Evolutionary conservation across 495 filamentous ascomycete species (phyloP).

Genomic region (Tuber borchii): DNA sequence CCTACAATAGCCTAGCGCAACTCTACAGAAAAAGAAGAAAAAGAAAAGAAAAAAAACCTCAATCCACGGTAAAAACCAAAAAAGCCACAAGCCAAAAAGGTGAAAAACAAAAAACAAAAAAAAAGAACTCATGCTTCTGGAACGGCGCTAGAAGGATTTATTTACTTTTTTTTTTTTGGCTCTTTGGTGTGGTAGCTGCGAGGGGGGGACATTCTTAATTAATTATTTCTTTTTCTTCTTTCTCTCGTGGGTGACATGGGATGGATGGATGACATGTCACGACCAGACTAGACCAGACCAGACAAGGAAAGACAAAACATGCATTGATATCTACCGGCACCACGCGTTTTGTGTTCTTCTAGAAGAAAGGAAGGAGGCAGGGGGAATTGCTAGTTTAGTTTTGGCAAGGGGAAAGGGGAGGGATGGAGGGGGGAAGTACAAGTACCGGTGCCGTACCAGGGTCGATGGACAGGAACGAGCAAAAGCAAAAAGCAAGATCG

Average conservation of each 20-base stretch:
- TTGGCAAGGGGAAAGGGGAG: neutral
- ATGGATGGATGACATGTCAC: neutral
- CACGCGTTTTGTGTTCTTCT: neutral
- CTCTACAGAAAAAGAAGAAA: neutral
- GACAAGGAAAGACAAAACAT: neutral
- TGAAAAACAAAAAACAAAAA: neutral
- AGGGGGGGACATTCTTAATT: neutral
- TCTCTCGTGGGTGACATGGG: neutral
- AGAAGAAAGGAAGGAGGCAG: neutral
- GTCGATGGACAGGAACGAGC: neutral
- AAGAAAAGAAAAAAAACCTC: neutral
- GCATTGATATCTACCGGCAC: neutral
- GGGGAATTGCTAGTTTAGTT: neutral
- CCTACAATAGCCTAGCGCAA: neutral
- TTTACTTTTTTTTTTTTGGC: constrained; percentile 9
- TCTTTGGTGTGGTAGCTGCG: neutral
- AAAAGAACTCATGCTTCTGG: constrained; percentile 23
- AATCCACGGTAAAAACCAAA: neutral
- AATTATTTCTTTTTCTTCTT: neutral
- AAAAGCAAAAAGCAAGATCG: neutral
- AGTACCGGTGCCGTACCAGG: neutral
- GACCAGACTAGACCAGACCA: neutral
- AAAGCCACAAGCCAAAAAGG: neutral
- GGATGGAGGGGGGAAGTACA: too few relatives aligned
- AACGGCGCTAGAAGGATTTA: constrained; percentile 16